Percentiles rank a stretch among this genome's conserved stretches.
Conservation (phyloP, 306 rosid species). For the Lupinus albus region DNA sequence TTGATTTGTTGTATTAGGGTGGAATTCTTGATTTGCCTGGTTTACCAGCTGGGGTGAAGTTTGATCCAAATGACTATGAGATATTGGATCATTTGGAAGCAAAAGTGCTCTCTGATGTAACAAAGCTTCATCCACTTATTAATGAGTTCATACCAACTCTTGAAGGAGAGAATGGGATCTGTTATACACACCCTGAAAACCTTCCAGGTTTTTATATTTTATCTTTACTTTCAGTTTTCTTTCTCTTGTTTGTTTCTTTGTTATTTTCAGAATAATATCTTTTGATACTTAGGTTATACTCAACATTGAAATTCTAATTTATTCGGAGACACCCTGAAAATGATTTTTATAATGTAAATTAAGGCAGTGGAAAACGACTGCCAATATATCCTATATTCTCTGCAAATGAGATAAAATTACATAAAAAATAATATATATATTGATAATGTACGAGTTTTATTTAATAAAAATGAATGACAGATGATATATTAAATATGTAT, state of each 20-base stretch:
- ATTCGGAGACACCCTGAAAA: constrained; percentile 19
- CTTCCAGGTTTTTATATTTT: constrained; percentile 61
- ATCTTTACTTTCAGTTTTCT: background rate
- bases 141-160: constrained; percentile 85
- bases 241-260: background rate
- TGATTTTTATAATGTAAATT: constrained; percentile 17
- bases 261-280: background rate
- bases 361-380: constrained; percentile 25
- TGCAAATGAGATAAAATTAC: background rate
- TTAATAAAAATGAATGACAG: too few species aligned
- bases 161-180: constrained; percentile 81
- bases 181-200: constrained; percentile 90
- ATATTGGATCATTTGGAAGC: constrained; percentile 83
- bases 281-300: constrained; percentile 7
- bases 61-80: constrained; percentile 84
- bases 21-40: constrained; percentile 74
- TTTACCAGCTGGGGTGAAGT: constrained; percentile 80
- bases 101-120: constrained; percentile 54
- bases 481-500: too few species aligned
- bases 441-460: too few species aligned
- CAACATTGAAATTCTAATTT: constrained; percentile 16
- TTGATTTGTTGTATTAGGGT: constrained; percentile 12
- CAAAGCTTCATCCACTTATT: constrained; percentile 75
- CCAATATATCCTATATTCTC: constrained; percentile 8
- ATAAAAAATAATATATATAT: too few species aligned